A percentile compares a stretch with the other conserved stretches of the same genome.
Evolutionary conservation across 2,329 filamentous ascomycete genomes (phyloP).

Genomic region (Claviceps spartinae): DNA sequence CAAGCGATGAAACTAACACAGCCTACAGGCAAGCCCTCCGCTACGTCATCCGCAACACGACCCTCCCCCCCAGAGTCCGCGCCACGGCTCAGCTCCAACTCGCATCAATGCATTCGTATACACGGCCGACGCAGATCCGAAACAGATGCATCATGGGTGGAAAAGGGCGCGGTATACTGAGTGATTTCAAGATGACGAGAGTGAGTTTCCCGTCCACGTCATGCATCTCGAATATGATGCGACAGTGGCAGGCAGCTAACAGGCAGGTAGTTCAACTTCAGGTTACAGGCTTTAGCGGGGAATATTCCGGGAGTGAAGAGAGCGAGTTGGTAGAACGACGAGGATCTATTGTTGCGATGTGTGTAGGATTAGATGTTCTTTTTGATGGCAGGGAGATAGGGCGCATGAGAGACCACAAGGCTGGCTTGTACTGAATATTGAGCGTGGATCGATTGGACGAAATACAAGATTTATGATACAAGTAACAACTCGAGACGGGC

Average conservation of each 20-base stretch:
- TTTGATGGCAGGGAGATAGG: background rate
- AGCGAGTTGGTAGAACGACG: slow-evolving; percentile 68
- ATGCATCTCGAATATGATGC: too few species aligned
- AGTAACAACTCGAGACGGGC: background rate
- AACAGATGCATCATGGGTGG: slow-evolving; percentile 89
- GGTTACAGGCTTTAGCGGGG: slow-evolving; percentile 74
- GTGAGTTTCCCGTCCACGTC: slow-evolving; percentile 39
- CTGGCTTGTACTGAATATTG: background rate
- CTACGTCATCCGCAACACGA: slow-evolving; percentile 89
- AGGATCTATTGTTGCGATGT: background rate
- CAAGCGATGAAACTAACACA: background rate
- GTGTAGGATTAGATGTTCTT: background rate
- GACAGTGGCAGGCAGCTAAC: slow-evolving; percentile 12
- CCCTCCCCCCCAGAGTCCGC: slow-evolving; percentile 65
- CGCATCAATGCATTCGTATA: slow-evolving; percentile 92
- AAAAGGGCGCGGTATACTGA: slow-evolving; percentile 78
- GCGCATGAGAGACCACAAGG: background rate
- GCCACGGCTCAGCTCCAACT: slow-evolving; percentile 89
- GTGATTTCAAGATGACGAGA: slow-evolving; percentile 82
- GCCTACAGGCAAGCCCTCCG: slow-evolving; percentile 67
- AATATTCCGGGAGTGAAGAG: slow-evolving; percentile 86
- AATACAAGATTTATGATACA: background rate
- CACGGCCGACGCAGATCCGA: slow-evolving; percentile 80
- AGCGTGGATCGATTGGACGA: background rate
- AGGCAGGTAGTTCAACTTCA: slow-evolving; percentile 69